phyloP scores from a whole-genome alignment of 2,329 filamentous ascomycete genomes.

The Aureobasidium pullulans region DNA sequence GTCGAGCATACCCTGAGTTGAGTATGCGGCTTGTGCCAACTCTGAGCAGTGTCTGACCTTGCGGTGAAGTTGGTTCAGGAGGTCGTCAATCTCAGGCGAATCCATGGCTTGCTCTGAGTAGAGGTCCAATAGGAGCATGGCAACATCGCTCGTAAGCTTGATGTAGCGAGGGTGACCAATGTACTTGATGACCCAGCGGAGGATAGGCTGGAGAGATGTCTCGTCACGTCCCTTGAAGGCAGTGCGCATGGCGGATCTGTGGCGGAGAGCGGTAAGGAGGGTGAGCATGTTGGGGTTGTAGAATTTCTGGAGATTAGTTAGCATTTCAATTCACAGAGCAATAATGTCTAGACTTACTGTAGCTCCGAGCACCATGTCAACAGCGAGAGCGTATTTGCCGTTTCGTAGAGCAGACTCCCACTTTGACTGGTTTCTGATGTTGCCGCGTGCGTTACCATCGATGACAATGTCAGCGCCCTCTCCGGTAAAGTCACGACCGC shows the following conservation, averaged over 20 bases:
- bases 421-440: conserved; percentile 55
- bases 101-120: conserved; percentile 70
- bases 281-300: conserved; percentile 52
- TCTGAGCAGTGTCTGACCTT: conserved; percentile 72
- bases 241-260: conserved; percentile 75
- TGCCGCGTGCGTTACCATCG: conserved; percentile 60
- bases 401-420: conserved; percentile 82
- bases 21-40: conserved; percentile 71
- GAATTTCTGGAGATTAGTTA: conserved; percentile 15
- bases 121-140: conserved; percentile 74
- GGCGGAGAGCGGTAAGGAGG: conserved; percentile 73
- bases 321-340: background rate
- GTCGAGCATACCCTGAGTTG: conserved; percentile 83
- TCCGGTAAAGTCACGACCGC: conserved; percentile 72
- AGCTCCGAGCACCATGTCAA: conserved; percentile 65
- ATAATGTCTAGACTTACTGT: conserved; percentile 3
- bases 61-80: conserved; percentile 61
- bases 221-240: conserved; percentile 79
- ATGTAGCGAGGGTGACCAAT: conserved; percentile 79
- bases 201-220: conserved; percentile 68
- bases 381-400: conserved; percentile 66
- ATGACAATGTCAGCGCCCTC: conserved; percentile 86
- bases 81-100: conserved; percentile 62
- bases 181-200: conserved; percentile 74
- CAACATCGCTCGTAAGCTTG: conserved; percentile 72